Percentiles rank a stretch among this genome's conserved stretches.
phyloP scores from a whole-genome alignment of 2,329 filamentous ascomycete genomes.

The Dothiorella sarmentorum region DNA sequence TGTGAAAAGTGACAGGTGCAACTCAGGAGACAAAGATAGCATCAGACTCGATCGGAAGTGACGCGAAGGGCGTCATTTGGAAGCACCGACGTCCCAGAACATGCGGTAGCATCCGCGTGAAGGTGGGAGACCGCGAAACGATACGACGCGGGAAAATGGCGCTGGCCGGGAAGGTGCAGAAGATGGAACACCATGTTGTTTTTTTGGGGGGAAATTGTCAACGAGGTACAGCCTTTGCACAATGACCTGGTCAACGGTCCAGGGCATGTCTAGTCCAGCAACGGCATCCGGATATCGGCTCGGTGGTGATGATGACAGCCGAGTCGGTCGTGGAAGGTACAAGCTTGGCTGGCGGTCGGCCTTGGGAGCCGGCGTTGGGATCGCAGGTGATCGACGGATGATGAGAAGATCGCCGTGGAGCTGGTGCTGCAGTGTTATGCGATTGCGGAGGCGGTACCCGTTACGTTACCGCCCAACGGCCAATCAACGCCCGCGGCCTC shows the following conservation, averaged over 20 bases:
- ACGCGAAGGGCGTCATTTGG: background rate
- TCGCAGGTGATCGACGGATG: background rate
- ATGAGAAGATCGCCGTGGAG: background rate
- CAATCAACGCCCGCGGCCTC: background rate
- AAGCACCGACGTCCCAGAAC: background rate
- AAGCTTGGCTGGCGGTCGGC: background rate
- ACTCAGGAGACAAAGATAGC: conserved; percentile 11
- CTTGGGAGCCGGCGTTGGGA: background rate
- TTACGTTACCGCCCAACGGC: too few species aligned
- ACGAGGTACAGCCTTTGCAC: conserved; percentile 54
- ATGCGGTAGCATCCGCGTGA: background rate
- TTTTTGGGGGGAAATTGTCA: conserved; percentile 6
- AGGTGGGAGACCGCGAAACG: background rate
- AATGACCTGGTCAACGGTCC: too few species aligned
- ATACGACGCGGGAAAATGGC: conserved; percentile 7
- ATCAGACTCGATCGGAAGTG: background rate
- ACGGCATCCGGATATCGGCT: conserved; percentile 57
- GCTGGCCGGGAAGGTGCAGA: conserved; percentile 1
- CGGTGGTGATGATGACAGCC: too few species aligned
- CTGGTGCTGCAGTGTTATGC: background rate
- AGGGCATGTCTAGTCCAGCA: conserved; percentile 65
- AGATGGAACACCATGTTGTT: too few species aligned
- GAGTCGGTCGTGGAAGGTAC: too few species aligned
- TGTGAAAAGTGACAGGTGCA: too few species aligned
- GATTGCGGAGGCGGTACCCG: too few species aligned